Conservation (phyloP, 371 early-diverging fungal genomes). For the Choanephora cucurbitarum region DNA sequence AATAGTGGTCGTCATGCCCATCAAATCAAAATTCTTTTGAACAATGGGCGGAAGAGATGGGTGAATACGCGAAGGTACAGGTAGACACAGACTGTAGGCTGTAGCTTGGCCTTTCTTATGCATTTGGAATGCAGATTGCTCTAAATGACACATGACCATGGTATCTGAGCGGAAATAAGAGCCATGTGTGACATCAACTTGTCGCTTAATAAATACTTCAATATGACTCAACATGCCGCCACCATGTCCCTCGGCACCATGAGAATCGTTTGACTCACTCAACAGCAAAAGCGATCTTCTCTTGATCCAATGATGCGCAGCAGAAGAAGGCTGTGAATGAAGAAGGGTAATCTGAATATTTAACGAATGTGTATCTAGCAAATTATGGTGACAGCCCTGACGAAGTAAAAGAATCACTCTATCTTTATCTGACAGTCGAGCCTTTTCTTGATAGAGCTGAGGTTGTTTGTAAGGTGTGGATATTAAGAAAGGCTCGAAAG, state of each 20-base stretch:
- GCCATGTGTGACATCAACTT: constrained; percentile 13
- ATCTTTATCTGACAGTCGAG: background rate
- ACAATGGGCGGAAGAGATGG: constrained; percentile 6
- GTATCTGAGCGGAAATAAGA: constrained; percentile 18
- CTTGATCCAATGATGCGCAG: too few species aligned
- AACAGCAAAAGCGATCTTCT: too few species aligned
- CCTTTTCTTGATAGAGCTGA: constrained; percentile 9
- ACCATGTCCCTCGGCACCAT: background rate
- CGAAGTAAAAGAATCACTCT: constrained; percentile 12
- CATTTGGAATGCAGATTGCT: constrained; percentile 14
- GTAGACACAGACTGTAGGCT: constrained; percentile 14
- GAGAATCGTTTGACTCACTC: too few species aligned
- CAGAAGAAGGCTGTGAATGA: background rate
- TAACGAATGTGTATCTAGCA: constrained; percentile 10
- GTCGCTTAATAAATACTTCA: constrained; percentile 12
- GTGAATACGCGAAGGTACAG: constrained; percentile 18
- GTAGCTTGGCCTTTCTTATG: background rate
- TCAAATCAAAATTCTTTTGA: constrained; percentile 20
- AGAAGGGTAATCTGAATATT: constrained; percentile 9
- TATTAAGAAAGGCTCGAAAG: constrained; percentile 24
- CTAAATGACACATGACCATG: constrained; percentile 22
- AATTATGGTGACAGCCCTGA: constrained; percentile 13
- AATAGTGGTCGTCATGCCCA: constrained; percentile 22
- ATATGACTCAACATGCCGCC: constrained; percentile 10
- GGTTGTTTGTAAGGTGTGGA: constrained; percentile 8